Base-by-base conservation (phyloP, 768 basidiomycete species). In the Amanita phalloides region DNA sequence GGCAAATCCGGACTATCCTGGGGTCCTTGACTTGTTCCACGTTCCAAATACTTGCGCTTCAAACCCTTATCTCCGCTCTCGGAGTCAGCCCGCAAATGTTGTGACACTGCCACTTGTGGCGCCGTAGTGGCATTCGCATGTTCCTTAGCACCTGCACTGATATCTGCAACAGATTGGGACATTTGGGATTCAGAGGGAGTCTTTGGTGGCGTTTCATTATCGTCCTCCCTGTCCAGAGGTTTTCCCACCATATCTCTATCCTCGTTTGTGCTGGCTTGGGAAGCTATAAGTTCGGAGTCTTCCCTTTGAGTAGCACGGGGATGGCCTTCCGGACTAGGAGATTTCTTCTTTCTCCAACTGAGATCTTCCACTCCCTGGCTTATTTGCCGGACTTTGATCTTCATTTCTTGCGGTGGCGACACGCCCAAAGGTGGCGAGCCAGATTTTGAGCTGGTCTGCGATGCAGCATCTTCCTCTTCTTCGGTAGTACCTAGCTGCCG, bases 311-410 rank as follows among this genome's bases (percentile, higher is more conserved):
- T 17, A 41, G 14, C 20, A 51, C 46, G 28, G 17, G 30, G 25
- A 51, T 65, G 63, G 48, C 65, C 65, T 53, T 68, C 66, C 32
- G 62, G 58, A 6, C 60, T 57, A 17, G 54, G 48, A 23, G 62
- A 58, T 54, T 74, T 72, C 61, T 66, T 65, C 53, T 77, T 80
- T 62, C 75, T 72, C 86, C 84, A 86, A 61, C 71, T 80, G 56
- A 87, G 76, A 61, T 88, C 86, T 63, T 86, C 85, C 30, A 88
- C 85, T 25, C 84, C 82, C 60, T 81, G 81, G 55, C 84, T 86
- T 58, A 87, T 86, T 68, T 87, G 86, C 48, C 83, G 76, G 53
- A 85, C 79, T 60, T 69, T 68, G 45, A 77, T 76, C 70, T 85
- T 88, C 68, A 84, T 78, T 65, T 88, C 85, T 57, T 81, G 78